Percentiles rank a stretch among this genome's conserved stretches.
Evolutionary conservation across 2,329 filamentous ascomycete genomes (phyloP).

Genomic region (Cryoendolithus antarcticus): DNA sequence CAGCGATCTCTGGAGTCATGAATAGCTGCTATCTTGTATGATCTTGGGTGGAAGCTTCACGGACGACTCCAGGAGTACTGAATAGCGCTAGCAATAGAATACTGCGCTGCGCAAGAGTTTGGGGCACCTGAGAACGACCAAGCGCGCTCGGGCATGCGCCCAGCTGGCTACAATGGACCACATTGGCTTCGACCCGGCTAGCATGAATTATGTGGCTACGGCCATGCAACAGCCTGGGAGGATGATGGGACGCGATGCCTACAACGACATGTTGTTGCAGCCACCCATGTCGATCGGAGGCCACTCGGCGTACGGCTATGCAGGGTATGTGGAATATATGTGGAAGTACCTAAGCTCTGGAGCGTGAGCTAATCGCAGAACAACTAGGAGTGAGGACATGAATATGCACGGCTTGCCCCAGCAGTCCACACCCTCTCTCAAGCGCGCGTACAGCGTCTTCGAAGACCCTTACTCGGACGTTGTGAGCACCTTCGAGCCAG

Average conservation of each 20-base stretch:
- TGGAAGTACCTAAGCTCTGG: no score
- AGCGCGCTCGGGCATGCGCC: no score
- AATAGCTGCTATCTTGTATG: no score
- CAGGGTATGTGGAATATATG: conserved; percentile 45
- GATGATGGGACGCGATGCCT: conserved; percentile 31
- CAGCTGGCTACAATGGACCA: conserved; percentile 4
- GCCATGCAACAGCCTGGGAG: conserved; percentile 42
- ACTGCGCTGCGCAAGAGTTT: no score
- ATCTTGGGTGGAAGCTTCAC: no score
- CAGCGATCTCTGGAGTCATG: no score
- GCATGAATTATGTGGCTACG: conserved; percentile 45
- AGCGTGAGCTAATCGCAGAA: no score
- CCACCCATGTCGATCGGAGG: conserved; percentile 41
- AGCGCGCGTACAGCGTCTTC: conserved; percentile 27
- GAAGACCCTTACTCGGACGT: conserved; percentile 41
- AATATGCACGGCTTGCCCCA: conserved; percentile 2
- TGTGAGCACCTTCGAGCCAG: conserved; percentile 36
- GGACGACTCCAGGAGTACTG: no score
- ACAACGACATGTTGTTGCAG: conserved; percentile 24
- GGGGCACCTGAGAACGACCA: no score
- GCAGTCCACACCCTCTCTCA: conserved; percentile 14
- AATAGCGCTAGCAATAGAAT: no score
- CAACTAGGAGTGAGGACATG: conserved; percentile 3
- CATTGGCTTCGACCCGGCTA: conserved; percentile 6
- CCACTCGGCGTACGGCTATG: conserved; percentile 44